These are phyloP conservation scores for Chalciporus piperatus DNA, from an alignment of 768 basidiomycete species.

Conservation along the genomic window DNA sequence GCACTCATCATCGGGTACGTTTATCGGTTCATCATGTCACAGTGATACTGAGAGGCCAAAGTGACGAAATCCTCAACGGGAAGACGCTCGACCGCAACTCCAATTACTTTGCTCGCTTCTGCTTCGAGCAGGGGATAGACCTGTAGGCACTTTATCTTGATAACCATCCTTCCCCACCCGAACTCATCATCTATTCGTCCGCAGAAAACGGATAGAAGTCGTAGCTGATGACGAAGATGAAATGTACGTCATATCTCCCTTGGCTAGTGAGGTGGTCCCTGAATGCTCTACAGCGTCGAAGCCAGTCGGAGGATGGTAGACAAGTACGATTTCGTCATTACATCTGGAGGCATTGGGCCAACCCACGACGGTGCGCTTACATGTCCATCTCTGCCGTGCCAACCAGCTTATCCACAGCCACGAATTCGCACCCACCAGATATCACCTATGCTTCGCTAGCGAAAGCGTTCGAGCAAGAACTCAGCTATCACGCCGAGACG, in stretches of 20 bases:
- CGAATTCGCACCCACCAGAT: constrained; percentile 41
- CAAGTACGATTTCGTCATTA: constrained; percentile 87
- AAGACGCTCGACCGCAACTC: constrained; percentile 85
- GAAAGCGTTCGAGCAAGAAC: constrained; percentile 71
- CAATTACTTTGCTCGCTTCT: constrained; percentile 82
- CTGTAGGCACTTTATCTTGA: constrained; percentile 43
- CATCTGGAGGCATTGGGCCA: constrained; percentile 88
- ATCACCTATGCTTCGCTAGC: constrained; percentile 90
- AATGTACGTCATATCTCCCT: constrained; percentile 46
- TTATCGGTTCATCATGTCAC: background rate
- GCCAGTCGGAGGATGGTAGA: constrained; percentile 79
- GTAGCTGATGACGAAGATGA: constrained; percentile 88
- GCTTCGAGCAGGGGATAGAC: constrained; percentile 84
- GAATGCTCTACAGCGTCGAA: constrained; percentile 55
- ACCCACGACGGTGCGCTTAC: constrained; percentile 73
- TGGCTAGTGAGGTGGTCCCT: background rate
- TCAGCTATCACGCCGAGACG: constrained; percentile 77
- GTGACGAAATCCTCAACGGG: constrained; percentile 91
- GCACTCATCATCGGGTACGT: constrained; percentile 75
- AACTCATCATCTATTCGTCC: constrained; percentile 11
- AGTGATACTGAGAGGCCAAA: constrained; percentile 24
- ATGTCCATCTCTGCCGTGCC: background rate
- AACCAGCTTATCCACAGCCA: background rate
- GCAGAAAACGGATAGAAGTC: constrained; percentile 84
- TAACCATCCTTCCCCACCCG: background rate